Evolutionary conservation across 192 early-diverging fungal species (phyloP), one percentile per base, ranked within the genome.

Genomic region (Gorgonomyces haynaldii): DNA sequence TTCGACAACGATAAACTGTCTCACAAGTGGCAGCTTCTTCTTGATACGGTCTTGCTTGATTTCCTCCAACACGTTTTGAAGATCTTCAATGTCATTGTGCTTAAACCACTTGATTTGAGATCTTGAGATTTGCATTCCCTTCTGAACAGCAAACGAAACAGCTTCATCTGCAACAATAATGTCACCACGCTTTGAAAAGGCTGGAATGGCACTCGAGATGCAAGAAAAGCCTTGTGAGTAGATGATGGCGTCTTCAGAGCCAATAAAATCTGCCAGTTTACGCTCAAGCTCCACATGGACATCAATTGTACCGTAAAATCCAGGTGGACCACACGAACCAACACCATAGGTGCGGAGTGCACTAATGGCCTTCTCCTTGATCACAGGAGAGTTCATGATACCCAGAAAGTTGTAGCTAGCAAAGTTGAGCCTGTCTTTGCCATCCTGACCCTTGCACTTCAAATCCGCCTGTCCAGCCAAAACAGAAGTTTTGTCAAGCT

Each of bases 171-270:
- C 80, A 29, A 98, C 86, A 60, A 97, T 76, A 25, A 91, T 77
- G 52, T 98, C 94, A 27, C 91, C 91, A 58, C 91, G 81, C 77
- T 98, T 98, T 19, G 85, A 77, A 64, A 98, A 98, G 23, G 91
- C 88, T 20, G 94, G 88, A 55, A 98, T 89, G 22, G 88, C 88
- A 7, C 83, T 86, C 2, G 86, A 79, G 29, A 91, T 85, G 16
- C 89, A 89, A 24, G 91, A 85, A 48, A 98, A 90, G 2, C 82
- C 87, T 66, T 98, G 94, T 19, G 90, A 84, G 62, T 98, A 98
- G 38, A 98, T 78, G 41, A 95, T 93, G 17, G 90, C 78, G 25
- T 74, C 67, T 34, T 89, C 86, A 37, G 80, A 76, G 3, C 89
- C 89, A 20, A 92, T 62, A 50, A 93, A 92, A 2, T 69, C 67